Evolutionary conservation across 1,284 basidiomycete species (phyloP).

Genomic region (Cystobasidium slooffiae): DNA sequence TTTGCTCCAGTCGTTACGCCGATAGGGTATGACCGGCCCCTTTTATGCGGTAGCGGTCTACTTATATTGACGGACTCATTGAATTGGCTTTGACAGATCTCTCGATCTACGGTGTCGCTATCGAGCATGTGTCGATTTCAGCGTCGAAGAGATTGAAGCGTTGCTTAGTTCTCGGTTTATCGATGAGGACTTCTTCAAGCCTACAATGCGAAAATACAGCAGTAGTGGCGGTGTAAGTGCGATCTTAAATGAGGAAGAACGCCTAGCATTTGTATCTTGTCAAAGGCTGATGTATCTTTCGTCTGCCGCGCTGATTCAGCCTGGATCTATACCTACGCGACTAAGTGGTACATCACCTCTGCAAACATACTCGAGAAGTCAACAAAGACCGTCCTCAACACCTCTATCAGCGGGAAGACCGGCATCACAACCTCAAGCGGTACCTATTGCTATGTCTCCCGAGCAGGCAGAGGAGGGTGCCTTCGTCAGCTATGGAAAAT

Average conservation of each 20-base stretch:
- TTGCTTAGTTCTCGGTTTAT: conserved; percentile 53
- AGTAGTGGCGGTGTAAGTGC: conserved; percentile 1
- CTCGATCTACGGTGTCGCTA: conserved; percentile 49
- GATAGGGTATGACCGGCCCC: conserved; percentile 46
- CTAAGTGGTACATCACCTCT: conserved; percentile 15
- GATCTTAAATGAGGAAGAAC: not conserved
- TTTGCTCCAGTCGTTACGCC: conserved; percentile 51
- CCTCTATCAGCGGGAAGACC: not conserved
- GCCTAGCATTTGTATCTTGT: not conserved
- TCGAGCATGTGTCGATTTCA: conserved; percentile 50
- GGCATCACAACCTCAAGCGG: not conserved
- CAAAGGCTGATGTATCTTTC: not conserved
- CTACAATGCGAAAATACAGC: conserved; percentile 47
- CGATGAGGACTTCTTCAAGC: conserved; percentile 54
- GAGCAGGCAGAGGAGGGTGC: conserved; percentile 9
- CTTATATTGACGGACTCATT: too few species aligned
- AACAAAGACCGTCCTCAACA: conserved; percentile 11
- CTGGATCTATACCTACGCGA: conserved; percentile 45
- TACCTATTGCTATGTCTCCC: conserved; percentile 4
- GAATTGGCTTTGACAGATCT: conserved; percentile 29
- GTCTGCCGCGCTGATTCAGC: not conserved
- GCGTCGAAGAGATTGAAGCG: conserved; percentile 53
- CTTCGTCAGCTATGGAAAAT: conserved; percentile 5
- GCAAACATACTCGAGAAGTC: conserved; percentile 21
- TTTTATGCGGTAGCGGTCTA: not conserved